These are phyloP conservation scores for Lipomyces japonicus DNA, from an alignment of 805 yeast species.

Conservation along the genomic window DNA sequence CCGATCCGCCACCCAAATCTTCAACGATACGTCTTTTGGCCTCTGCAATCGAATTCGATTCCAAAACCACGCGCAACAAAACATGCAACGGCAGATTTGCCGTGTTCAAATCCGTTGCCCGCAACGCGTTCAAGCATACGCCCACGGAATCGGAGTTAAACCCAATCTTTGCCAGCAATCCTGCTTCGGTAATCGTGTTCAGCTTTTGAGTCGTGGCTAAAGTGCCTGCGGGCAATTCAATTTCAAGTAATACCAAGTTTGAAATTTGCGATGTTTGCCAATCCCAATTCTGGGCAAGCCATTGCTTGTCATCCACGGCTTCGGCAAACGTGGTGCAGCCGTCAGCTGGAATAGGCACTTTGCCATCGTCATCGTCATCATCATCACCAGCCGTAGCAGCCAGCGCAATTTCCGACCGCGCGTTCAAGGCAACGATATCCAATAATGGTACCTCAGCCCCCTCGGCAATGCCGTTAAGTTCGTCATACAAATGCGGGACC, in stretches of 20 bases:
- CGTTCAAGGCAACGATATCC: conserved; percentile 42
- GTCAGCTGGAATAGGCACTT: conserved; percentile 33
- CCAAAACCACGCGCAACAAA: conserved; percentile 38
- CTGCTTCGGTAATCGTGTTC: conserved; percentile 39
- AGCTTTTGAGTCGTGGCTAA: conserved; percentile 28
- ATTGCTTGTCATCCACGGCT: conserved; percentile 30
- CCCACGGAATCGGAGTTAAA: conserved; percentile 38
- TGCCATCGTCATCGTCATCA: conserved; percentile 4
- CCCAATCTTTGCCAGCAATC: conserved; percentile 40
- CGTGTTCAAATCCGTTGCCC: conserved; percentile 35
- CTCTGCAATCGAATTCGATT: conserved; percentile 31
- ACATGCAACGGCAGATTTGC: conserved; percentile 41
- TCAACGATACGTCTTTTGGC: conserved; percentile 20
- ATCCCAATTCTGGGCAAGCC: conserved; percentile 44
- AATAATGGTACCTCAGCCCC: conserved; percentile 38
- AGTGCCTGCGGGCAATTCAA: conserved; percentile 22
- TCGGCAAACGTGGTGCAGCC: conserved; percentile 42
- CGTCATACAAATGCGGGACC: conserved; percentile 39
- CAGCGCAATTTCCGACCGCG: conserved; percentile 42
- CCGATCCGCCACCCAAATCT: conserved; percentile 20
- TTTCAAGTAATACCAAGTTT: conserved; percentile 34
- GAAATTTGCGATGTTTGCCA: conserved; percentile 38
- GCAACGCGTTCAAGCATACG: conserved; percentile 37
- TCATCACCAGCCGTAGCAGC: conserved; percentile 24
- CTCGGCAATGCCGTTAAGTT: conserved; percentile 40